These are phyloP conservation scores for Basidiobolus heterosporus DNA, from an alignment of 371 early-diverging fungal species.

Conservation along the genomic window DNA sequence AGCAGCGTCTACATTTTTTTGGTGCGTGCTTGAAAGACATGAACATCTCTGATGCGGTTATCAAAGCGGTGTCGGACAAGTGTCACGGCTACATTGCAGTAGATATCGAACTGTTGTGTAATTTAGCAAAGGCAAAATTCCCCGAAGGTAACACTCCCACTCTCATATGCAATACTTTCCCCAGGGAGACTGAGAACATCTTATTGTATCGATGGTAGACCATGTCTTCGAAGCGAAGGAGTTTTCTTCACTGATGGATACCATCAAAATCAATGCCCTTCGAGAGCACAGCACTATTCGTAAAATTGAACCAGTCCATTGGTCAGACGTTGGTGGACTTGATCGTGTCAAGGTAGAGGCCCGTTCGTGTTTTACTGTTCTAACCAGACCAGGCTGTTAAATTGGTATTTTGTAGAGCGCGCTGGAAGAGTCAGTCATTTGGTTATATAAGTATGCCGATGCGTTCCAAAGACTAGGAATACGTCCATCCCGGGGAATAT, in stretches of 20 bases:
- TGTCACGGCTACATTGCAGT: conserved; percentile 39
- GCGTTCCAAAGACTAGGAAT: conserved; percentile 46
- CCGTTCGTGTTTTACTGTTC: too few relatives aligned
- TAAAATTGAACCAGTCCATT: conserved; percentile 35
- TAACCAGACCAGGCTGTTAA: too few relatives aligned
- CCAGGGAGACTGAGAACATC: conserved; percentile 8
- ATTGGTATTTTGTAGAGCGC: conserved; percentile 3
- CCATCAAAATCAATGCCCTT: conserved; percentile 16
- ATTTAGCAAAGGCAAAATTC: conserved; percentile 12
- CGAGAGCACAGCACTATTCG: conserved; percentile 21
- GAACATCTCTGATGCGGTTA: not conserved
- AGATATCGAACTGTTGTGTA: conserved; percentile 31
- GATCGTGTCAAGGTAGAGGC: conserved; percentile 54
- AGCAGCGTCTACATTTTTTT: conserved; percentile 23
- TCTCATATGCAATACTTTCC: conserved; percentile 3
- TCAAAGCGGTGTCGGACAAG: conserved; percentile 13
- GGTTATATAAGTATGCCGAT: conserved; percentile 57
- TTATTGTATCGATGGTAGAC: conserved; percentile 2
- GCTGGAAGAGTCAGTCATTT: conserved; percentile 81
- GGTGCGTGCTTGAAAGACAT: conserved; percentile 6
- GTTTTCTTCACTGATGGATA: conserved; percentile 12
- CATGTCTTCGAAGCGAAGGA: not conserved
- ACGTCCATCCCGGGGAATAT: conserved; percentile 45
- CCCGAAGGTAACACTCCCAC: not conserved
- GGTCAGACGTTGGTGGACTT: conserved; percentile 92